Percentiles rank a stretch among this genome's conserved stretches.
Conservation (phyloP, 495 filamentous ascomycete species). For the Bathelium albidoporum region DNA sequence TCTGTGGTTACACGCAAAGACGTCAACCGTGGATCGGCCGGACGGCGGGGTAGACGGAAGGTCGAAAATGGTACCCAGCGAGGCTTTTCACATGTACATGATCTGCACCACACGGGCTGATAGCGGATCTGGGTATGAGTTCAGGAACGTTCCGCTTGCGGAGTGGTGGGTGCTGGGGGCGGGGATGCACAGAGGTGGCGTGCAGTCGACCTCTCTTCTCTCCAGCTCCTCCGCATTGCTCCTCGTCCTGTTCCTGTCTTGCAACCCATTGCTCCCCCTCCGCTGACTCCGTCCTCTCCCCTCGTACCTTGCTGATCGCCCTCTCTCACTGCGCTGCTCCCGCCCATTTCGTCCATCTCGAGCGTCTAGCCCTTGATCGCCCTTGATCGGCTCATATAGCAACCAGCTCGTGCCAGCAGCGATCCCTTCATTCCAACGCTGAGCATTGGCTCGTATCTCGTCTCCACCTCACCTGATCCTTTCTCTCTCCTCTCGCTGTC, state of each 20-base stretch:
- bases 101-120: not conserved
- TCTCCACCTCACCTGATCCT: not conserved
- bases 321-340: not conserved
- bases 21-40: not conserved
- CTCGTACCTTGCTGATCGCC: not conserved
- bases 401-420: not conserved
- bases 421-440: constrained; percentile 2
- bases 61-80: not conserved
- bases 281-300: not conserved
- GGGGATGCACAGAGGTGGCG: not conserved
- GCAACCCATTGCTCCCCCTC: not conserved
- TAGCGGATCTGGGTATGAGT: not conserved
- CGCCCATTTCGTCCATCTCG: not conserved
- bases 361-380: not conserved
- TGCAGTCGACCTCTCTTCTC: not conserved
- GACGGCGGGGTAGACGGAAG: not conserved
- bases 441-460: not conserved
- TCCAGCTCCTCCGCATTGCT: not conserved
- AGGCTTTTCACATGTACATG: not conserved
- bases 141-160: not conserved
- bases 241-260: not conserved
- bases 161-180: not conserved
- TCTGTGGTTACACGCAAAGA: too few relatives aligned
- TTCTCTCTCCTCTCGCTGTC: not conserved
- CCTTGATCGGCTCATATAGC: not conserved